phyloP scores from a whole-genome alignment of 305 asterid species.

The Fraxinus floribunda region DNA sequence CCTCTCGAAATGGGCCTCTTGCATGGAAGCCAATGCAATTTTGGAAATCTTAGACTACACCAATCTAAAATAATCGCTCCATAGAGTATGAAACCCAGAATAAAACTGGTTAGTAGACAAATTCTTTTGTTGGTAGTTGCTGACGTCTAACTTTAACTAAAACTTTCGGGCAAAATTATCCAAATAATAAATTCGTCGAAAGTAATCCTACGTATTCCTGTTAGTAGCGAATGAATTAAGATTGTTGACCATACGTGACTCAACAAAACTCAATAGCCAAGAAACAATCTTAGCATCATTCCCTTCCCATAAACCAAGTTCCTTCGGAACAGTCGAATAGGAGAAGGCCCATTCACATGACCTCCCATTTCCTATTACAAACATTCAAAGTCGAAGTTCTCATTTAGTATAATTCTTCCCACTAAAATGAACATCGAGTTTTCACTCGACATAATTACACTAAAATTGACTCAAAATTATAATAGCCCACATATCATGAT shows the following conservation, averaged over 20 bases:
- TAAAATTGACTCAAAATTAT: no score
- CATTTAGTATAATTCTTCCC: background rate
- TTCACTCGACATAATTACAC: background rate
- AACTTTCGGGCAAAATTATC: background rate
- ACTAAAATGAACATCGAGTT: background rate
- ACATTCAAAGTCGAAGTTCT: background rate
- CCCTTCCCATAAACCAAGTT: background rate
- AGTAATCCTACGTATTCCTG: background rate
- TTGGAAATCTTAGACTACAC: background rate
- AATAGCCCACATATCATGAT: no score
- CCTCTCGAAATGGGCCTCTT: background rate
- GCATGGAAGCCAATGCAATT: background rate
- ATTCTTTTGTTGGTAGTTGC: background rate
- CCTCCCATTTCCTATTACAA: background rate
- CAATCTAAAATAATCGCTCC: background rate
- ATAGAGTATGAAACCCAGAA: no score
- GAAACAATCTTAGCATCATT: background rate
- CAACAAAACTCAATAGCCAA: background rate
- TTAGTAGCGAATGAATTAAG: background rate
- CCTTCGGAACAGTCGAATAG: background rate
- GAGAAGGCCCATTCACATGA: background rate
- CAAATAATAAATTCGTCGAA: background rate
- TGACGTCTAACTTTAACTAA: background rate
- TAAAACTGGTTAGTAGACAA: background rate
- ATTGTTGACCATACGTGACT: background rate